Evolutionary conservation across 2,329 filamentous ascomycete genomes (phyloP).

Genomic region (Clonostachys rosea): DNA sequence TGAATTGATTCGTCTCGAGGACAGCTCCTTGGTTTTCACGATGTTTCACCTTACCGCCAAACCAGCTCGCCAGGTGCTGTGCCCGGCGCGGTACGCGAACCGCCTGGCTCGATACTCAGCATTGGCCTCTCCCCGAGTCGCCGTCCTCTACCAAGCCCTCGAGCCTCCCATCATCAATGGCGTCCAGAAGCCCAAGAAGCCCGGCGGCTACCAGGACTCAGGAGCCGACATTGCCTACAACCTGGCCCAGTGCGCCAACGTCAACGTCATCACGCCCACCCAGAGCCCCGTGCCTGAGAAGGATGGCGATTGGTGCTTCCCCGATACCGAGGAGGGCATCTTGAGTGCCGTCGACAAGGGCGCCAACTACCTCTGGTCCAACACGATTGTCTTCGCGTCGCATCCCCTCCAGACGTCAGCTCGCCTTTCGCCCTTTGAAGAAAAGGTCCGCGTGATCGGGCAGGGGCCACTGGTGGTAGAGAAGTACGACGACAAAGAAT

Average conservation of each 20-base stretch:
- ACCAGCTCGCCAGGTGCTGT: no score
- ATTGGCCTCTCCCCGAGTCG: constrained; percentile 17
- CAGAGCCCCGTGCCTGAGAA: neutral
- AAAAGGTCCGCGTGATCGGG: constrained; percentile 30
- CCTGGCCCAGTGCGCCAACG: neutral
- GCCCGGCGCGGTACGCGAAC: no score
- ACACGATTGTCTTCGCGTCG: constrained; percentile 39
- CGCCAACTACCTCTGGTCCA: constrained; percentile 42
- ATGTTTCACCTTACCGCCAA: no score
- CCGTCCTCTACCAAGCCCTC: constrained; percentile 39
- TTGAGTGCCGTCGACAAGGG: constrained; percentile 23
- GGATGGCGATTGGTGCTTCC: neutral
- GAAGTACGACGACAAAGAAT: constrained; percentile 43
- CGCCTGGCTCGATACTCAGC: no score
- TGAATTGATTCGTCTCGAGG: no score
- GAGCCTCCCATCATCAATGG: constrained; percentile 40
- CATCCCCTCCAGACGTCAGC: constrained; percentile 40
- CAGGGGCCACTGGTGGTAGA: constrained; percentile 41
- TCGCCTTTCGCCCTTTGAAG: constrained; percentile 17
- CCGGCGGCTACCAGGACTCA: constrained; percentile 20
- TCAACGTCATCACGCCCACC: neutral
- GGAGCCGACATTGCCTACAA: neutral
- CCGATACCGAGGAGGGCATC: neutral
- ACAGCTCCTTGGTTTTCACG: no score
- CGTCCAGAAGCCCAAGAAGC: constrained; percentile 41